phyloP scores from a whole-genome alignment of 345 rosid genomes.

The Citropsis articulata region DNA sequence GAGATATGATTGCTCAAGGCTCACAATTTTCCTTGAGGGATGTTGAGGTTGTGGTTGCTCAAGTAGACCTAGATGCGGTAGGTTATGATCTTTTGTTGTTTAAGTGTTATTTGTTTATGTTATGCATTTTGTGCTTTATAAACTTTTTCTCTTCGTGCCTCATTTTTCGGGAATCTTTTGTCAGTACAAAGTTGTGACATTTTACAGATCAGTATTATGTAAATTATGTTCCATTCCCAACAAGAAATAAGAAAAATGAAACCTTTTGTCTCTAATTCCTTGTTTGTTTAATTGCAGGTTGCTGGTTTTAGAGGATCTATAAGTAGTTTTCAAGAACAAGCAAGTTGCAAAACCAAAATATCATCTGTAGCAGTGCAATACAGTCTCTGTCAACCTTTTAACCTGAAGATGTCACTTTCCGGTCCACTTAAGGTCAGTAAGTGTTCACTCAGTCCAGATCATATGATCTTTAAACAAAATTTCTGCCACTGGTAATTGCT shows the following conservation, averaged over 20 bases:
- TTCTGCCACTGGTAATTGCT: not conserved
- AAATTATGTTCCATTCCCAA: not conserved
- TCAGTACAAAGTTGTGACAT: not conserved
- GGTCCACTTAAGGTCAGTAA: constrained; percentile 59
- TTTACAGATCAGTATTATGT: too few species aligned
- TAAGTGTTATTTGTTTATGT: not conserved
- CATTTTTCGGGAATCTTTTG: not conserved
- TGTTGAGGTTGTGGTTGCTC: constrained; percentile 83
- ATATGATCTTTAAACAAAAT: not conserved
- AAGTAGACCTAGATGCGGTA: constrained; percentile 96
- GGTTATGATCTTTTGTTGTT: constrained; percentile 14
- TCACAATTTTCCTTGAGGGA: constrained; percentile 93
- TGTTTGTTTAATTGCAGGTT: constrained; percentile 55
- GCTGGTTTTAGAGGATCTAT: constrained; percentile 88
- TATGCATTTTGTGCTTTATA: not conserved
- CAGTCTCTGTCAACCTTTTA: constrained; percentile 70
- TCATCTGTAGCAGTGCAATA: constrained; percentile 62
- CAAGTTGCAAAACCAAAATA: constrained; percentile 63
- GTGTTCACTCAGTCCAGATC: not conserved
- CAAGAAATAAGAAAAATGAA: not conserved
- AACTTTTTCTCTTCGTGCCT: not conserved
- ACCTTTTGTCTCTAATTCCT: not conserved
- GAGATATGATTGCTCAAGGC: constrained; percentile 84
- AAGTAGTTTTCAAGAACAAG: constrained; percentile 90
- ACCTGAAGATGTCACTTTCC: constrained; percentile 62